Base-by-base conservation (phyloP, 2,329 filamentous ascomycete genomes). In the Helminthosporium solani region DNA sequence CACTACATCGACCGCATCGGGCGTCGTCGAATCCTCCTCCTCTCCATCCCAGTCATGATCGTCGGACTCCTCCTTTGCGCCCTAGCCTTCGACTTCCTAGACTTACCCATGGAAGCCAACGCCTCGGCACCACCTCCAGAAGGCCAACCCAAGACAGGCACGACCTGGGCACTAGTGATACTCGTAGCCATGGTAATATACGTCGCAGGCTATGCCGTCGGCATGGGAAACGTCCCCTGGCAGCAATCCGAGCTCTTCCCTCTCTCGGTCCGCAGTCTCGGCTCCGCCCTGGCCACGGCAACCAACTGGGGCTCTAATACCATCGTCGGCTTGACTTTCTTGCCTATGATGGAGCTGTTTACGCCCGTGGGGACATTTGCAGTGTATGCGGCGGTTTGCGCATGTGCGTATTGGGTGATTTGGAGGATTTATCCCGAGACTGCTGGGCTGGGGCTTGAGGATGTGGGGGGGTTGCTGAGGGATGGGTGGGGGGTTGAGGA, bases 241-340 rank as follows among this genome's bases (percentile, higher is more conserved):
- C 92, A 96, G 78, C 91, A 96, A 73, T 89, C 86, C 57, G 92
- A 97, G 73, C 64, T 96, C 25, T 96, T 96, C 64, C 87, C 90
- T 1, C 76, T 91, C 38, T 78, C 79, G 23, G 87, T 90, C 36
- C 83, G 88, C 39, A 84, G 85, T 3, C 70, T 89, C 1, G 88
- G 88, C 21, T 88, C 85, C 47, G 84, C 84, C 0, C 68, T 89
- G 4, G 81, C 86, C 1, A 92, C 91, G 7, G 86, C 85, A 4
- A 95, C 88, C 6, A 96, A 87, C 63, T 97, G 92, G 92, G 81
- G 79, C 3, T 84, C 86, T 19, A 97, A 97, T 66, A 94, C 95
- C 49, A 68, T 94, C 15, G 79, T 96, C 1, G 91, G 90, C 0
- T 73, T 95, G 50, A 94, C 89, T 0, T 97, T 97, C 61, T 66